These are phyloP conservation scores for Trifolium dubium DNA, from an alignment of 306 rosid genomes.

Conservation along the genomic window DNA sequence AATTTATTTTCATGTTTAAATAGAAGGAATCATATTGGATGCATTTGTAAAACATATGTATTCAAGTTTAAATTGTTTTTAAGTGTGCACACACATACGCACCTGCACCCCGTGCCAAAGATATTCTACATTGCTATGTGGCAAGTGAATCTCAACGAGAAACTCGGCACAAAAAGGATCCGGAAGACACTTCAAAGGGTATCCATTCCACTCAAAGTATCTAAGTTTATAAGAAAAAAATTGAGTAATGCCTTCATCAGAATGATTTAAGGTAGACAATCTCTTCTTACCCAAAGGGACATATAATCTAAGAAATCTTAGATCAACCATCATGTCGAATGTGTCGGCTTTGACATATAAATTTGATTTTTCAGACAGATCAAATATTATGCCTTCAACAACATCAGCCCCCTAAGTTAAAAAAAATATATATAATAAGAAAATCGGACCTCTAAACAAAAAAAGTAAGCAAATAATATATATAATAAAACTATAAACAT, in stretches of 20 bases:
- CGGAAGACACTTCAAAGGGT: constrained; percentile 11
- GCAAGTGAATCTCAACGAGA: constrained; percentile 30
- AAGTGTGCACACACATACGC: neutral
- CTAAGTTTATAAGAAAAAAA: constrained; percentile 20
- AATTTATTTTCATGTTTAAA: too few relatives aligned
- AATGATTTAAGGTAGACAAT: neutral
- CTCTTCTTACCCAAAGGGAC: neutral
- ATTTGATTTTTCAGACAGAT: neutral
- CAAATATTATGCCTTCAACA: constrained; percentile 25
- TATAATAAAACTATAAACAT: too few relatives aligned
- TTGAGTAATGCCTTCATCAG: neutral
- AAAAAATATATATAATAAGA: too few relatives aligned
- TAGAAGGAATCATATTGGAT: too few relatives aligned
- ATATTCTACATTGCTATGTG: neutral
- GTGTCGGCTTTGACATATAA: neutral
- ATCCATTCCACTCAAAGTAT: constrained; percentile 24
- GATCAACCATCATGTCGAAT: constrained; percentile 12
- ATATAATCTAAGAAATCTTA: constrained; percentile 5
- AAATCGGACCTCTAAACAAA: too few relatives aligned
- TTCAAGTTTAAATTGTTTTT: too few relatives aligned
- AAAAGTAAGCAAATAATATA: too few relatives aligned
- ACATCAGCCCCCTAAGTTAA: neutral
- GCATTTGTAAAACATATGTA: too few relatives aligned
- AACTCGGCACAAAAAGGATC: neutral
- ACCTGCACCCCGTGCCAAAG: constrained; percentile 40